Base-by-base conservation (phyloP, 2,329 filamentous ascomycete genomes). In the Aureobasidium subglaciale region DNA sequence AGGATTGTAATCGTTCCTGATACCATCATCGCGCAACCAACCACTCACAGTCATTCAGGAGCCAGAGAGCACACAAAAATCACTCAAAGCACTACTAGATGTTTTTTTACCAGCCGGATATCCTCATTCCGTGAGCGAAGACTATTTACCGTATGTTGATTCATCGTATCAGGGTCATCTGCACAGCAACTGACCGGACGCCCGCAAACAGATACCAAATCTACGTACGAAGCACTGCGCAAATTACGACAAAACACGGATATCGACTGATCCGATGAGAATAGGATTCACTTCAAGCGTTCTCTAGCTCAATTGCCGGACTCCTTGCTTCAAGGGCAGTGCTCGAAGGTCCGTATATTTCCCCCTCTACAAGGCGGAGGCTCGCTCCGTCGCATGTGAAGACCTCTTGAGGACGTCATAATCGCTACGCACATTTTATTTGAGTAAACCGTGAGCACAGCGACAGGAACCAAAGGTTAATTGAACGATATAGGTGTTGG, bases 81-180 rank as follows among this genome's bases (percentile, higher is more conserved):
- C 66, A 56, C 67, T 66, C 61, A 71, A 71, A 62, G 68, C 61
- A 55, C 59, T 82, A 2, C 67, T 90, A 38, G 84, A 89, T 62
- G 81, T 91, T 25, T 95, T 96, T 67, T 78, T 96, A 1, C 91
- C 91, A 0, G 84, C 87, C 1, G 90, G 90, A n/a, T 96, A 86
- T 69, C 91, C 90, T 1, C 82, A 90, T 62, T 93, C 86, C 46
- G 91, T 96, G 27, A 92, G 87, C 1, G 75, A 82, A 13, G 90
- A 96, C 70, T 96, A 96, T 70, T 75, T 90, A 4, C 78, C 85
- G 73, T 95, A 81, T 68, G 85, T 57, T 42, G 22, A 29, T 22
- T 35, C 1, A 22, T 18, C n/a, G 2, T 15, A 24, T 16, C 46
- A 52, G 45, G 43, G 32, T 30, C 15, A 18, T 43, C 25, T 11